Evolutionary conservation across 2,329 filamentous ascomycete species (phyloP), one percentile per base, ranked within the genome.

Genomic region (Trichothecium roseum): DNA sequence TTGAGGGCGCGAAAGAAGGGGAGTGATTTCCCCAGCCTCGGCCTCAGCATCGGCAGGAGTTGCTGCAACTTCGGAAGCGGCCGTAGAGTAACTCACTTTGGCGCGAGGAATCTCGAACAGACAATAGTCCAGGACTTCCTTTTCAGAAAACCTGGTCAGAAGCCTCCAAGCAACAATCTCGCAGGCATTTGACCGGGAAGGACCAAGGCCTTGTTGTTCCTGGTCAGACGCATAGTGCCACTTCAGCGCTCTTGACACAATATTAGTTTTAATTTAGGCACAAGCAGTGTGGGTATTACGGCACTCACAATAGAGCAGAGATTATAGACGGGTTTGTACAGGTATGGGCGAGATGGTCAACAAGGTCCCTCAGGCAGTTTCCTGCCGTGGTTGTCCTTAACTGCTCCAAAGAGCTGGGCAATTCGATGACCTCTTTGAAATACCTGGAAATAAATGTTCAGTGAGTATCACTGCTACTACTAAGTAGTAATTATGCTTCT

Each of bases 101-200:
- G 53, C 30, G 13, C 36, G 50, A 8, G 80, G 78, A 30, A 88
- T 72, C 53, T 88, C 82, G 45, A 79, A 80, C 24, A 87, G 69
- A 37, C 84, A 81, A 47, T 69, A 84, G 37, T 85, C 76, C 18
- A 89, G 78, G 8, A 78, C 78, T 47, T 88, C 83, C 17, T 75
- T 65, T 50, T 86, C 81, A 2, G 78, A 79, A 22, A 87, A 62
- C 37, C 75, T 75, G 13, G 75, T 76, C 26, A 88, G 63, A 46
- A 86, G 85, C 28, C 83, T 73, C 80, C 82, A 87, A 27, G 84
- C 84, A 12, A 86, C 81, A 41, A 86, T 82, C 60, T 89, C 84
- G 50, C 83, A 88, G 18, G 81, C 82, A 50, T 76, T 74, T 15
- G 80, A 81, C 36, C 83, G 70, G 12, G 81, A 73, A 38, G 81